Conservation (phyloP, 768 basidiomycete species). For the Pleurotus eryngii region DNA sequence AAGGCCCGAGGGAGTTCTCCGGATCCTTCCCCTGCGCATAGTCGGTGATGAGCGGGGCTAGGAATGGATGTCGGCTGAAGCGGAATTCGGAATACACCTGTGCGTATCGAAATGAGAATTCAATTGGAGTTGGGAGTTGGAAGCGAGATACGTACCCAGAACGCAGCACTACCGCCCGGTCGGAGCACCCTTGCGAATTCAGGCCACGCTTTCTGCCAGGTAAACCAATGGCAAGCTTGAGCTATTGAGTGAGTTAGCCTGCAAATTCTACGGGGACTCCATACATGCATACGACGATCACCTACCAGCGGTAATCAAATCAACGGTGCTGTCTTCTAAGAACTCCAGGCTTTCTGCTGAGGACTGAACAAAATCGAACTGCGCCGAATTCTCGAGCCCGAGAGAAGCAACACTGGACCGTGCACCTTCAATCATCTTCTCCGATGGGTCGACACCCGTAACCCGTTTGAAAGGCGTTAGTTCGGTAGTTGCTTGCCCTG, state of each 20-base stretch:
- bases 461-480: constrained; percentile 56
- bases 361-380: constrained; percentile 29
- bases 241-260: constrained; percentile 33
- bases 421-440: constrained; percentile 64
- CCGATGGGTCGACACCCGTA: constrained; percentile 73
- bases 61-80: constrained; percentile 54
- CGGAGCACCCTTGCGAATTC: constrained; percentile 60
- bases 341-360: constrained; percentile 54
- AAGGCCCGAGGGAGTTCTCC: constrained; percentile 55
- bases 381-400: constrained; percentile 7
- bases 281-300: neutral
- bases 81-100: constrained; percentile 72
- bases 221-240: constrained; percentile 82
- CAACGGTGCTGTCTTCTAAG: constrained; percentile 51
- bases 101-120: neutral
- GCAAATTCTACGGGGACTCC: neutral
- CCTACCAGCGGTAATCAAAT: constrained; percentile 66
- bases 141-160: constrained; percentile 52
- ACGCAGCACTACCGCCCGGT: constrained; percentile 63
- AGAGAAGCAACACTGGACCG: constrained; percentile 18
- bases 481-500: constrained; percentile 69
- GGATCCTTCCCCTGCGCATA: constrained; percentile 63
- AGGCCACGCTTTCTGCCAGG: constrained; percentile 69
- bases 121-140: too few relatives aligned
- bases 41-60: constrained; percentile 54